A percentile compares a stretch with the other conserved stretches of the same genome.
Evolutionary conservation across 139 green algal species (phyloP).

Genomic region (Pleodorina starrii): DNA sequence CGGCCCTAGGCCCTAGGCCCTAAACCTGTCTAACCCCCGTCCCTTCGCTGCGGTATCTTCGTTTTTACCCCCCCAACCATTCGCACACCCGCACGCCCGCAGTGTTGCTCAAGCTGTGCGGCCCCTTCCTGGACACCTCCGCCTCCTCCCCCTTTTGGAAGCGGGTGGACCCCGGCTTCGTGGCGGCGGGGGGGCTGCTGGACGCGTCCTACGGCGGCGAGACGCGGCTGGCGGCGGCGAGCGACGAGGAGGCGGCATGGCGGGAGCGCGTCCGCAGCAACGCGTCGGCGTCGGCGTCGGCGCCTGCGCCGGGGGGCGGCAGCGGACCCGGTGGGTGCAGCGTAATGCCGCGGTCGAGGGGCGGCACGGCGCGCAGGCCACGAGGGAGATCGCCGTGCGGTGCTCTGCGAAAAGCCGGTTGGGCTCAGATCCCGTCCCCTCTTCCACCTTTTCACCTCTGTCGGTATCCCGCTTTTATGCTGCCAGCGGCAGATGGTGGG

Average conservation of each 20-base stretch:
- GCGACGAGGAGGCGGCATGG: slow-evolving; percentile 73
- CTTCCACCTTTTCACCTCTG: too few relatives aligned
- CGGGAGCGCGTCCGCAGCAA: slow-evolving; percentile 46
- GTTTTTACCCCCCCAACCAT: background rate
- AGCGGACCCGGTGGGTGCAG: slow-evolving; percentile 39
- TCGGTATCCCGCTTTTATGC: too few relatives aligned
- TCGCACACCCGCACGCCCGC: background rate
- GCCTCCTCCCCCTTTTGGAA: slow-evolving; percentile 62
- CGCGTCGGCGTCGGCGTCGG: slow-evolving; percentile 14
- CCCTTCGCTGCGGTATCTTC: background rate
- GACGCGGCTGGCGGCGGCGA: slow-evolving; percentile 75
- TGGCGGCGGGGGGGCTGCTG: slow-evolving; percentile 45
- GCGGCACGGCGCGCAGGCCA: background rate
- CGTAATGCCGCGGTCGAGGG: too few relatives aligned
- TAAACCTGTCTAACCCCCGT: background rate
- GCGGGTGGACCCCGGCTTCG: slow-evolving; percentile 52
- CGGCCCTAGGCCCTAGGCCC: too few relatives aligned
- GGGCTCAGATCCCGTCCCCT: too few relatives aligned
- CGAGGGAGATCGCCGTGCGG: too few relatives aligned
- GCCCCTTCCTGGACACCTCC: slow-evolving; percentile 88
- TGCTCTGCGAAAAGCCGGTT: too few relatives aligned
- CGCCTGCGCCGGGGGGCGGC: background rate
- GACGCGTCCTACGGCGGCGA: slow-evolving; percentile 59
- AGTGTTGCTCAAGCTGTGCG: slow-evolving; percentile 86
- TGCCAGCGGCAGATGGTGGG: too few relatives aligned